Evolutionary conservation across 1,284 basidiomycete species (phyloP), one percentile per base, ranked within the genome.

Genomic region (Malassezia sympodialis): DNA sequence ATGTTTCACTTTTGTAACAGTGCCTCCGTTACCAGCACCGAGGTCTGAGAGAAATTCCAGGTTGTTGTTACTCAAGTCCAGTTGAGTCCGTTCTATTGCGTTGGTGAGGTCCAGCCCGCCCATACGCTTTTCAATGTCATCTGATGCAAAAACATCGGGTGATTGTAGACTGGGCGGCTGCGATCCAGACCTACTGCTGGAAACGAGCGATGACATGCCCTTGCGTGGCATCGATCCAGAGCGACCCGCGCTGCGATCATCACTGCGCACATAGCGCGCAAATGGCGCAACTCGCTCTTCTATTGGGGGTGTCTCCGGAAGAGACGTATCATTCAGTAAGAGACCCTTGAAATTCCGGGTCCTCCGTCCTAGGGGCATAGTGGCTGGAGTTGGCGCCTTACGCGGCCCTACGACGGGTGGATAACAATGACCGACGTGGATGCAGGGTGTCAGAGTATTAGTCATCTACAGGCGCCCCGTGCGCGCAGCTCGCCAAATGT

Each of bases 1-100:
- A 53, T 73, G 72, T 31, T 67, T 48, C 52, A 68, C 91, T 77
- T 88, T 89, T 75, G 87, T 88, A 52, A 98, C 94, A 49, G 90
- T 96, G 37, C 94, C 93, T 0, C 93, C 90, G 71, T 96, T 96
- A n/a, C 93, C 93, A 61, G 90, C 85, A 0, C 93, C 93, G 3
- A 98, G 81, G 76, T 98, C 93, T 26, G 82, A 80, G 28, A 96
- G 75, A 59, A 89, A 84, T 75, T 84, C 63, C 26, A 78, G 62
- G 49, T 78, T 76, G 51, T 76, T 75, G 42, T 69, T 73, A 42
- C 75, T 63, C 32, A 78, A 53, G 46, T 77, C 77, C 21, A 77
- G 63, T 63, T 76, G 54, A 26, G 72, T 44, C 46, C 68, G 68
- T 55, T 62, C 61, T 54, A 65, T 60, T 50, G 68, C 37, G 19